These are phyloP conservation scores for Neonectria magnoliae DNA, from an alignment of 2,329 filamentous ascomycete species.

Conservation along the genomic window DNA sequence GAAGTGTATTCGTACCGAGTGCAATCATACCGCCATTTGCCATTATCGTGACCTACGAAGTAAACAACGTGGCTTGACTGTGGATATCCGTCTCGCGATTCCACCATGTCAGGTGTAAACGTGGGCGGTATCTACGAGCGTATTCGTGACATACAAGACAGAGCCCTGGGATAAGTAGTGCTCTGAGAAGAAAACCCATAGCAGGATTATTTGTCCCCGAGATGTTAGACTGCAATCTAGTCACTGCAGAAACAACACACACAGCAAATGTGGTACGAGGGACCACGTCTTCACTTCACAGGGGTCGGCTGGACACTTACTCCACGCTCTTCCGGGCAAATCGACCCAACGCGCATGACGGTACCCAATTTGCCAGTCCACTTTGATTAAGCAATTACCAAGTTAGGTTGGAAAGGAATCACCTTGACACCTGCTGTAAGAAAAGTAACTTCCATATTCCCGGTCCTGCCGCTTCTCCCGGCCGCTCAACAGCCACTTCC, in stretches of 20 bases:
- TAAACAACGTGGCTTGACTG: slow-evolving; percentile 6
- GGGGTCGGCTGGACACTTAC: background rate
- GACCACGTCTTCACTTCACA: background rate
- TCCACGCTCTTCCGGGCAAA: background rate
- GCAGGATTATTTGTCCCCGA: background rate
- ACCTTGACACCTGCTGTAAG: background rate
- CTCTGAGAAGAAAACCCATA: background rate
- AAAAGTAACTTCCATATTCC: slow-evolving; percentile 7
- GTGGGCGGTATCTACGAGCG: background rate
- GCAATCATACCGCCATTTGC: background rate
- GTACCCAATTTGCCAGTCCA: background rate
- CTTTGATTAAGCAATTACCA: slow-evolving; percentile 17
- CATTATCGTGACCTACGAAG: background rate
- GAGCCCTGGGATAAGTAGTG: background rate
- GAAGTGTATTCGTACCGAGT: background rate
- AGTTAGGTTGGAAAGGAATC: slow-evolving; percentile 1
- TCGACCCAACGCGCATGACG: background rate
- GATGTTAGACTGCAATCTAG: background rate
- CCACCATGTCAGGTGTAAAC: background rate
- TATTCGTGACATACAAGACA: background rate
- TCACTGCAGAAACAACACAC: background rate
- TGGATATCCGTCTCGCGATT: background rate
- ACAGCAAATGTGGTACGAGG: background rate
- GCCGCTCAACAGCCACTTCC: slow-evolving; percentile 1
- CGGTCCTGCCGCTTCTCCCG: background rate